Conservation (phyloP, 805 yeast species). For the Saccharomycopsis sp. region DNA sequence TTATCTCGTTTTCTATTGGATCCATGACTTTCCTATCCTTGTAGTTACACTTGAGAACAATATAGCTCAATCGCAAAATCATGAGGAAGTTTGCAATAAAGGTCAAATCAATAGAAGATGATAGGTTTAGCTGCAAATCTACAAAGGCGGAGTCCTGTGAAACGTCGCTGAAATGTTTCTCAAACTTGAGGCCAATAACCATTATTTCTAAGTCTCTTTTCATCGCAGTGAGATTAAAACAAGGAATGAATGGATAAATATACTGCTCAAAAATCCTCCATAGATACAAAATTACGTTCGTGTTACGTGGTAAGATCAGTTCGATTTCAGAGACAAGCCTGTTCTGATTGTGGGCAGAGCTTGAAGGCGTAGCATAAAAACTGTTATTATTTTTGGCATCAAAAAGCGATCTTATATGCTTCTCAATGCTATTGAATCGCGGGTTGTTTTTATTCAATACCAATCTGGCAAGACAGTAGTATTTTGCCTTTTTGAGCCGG, state of each 20-base stretch:
- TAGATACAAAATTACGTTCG: constrained; percentile 2
- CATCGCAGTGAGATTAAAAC: constrained; percentile 10
- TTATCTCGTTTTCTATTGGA: constrained; percentile 3
- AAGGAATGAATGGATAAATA: constrained; percentile 17
- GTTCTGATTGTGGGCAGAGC: background rate
- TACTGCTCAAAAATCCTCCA: constrained; percentile 15
- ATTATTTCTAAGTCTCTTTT: constrained; percentile 17
- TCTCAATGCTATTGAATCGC: background rate
- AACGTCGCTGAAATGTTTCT: background rate
- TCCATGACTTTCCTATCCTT: background rate
- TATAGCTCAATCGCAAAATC: constrained; percentile 8
- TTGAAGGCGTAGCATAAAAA: background rate
- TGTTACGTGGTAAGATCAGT: constrained; percentile 6
- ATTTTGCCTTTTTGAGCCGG: constrained; percentile 9
- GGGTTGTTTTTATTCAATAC: constrained; percentile 2
- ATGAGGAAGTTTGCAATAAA: constrained; percentile 11
- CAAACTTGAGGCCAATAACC: constrained; percentile 12
- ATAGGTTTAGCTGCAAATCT: background rate
- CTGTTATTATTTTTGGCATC: constrained; percentile 2
- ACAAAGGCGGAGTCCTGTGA: too few relatives aligned
- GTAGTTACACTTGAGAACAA: constrained; percentile 5
- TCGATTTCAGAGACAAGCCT: constrained; percentile 5
- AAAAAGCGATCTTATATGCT: background rate
- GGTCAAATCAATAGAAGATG: constrained; percentile 8
- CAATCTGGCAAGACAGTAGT: background rate